Conservation (phyloP, 768 basidiomycete species). For the Leucocoprinus birnbaumii region DNA sequence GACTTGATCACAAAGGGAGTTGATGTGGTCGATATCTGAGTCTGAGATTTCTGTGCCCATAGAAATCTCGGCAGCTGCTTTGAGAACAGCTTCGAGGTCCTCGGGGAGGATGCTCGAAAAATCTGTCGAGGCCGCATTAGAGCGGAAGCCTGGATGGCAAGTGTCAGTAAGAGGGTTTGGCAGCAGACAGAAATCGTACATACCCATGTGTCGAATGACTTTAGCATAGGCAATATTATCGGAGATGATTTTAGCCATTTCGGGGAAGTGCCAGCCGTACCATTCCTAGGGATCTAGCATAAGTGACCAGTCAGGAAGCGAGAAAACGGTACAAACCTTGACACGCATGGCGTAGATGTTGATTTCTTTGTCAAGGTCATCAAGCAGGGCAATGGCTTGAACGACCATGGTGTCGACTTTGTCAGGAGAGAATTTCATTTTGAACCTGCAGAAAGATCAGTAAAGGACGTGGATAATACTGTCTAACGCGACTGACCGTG, state of each 20-base stretch:
- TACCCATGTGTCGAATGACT: conserved; percentile 88
- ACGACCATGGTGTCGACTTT: conserved; percentile 99
- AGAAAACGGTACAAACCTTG: conserved; percentile 60
- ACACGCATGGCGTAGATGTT: conserved; percentile 99
- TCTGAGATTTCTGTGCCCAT: conserved; percentile 99
- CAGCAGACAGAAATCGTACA: conserved; percentile 18
- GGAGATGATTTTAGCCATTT: conserved; percentile 97
- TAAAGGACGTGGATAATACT: neutral
- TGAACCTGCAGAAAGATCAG: conserved; percentile 60
- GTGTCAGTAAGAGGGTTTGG: neutral
- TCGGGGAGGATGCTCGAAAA: conserved; percentile 92
- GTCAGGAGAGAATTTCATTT: conserved; percentile 99
- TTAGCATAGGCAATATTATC: conserved; percentile 98
- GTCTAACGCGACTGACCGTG: conserved; percentile 53
- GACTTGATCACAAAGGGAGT: conserved; percentile 96
- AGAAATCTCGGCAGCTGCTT: conserved; percentile 94
- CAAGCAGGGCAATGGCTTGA: conserved; percentile 95
- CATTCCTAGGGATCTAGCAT: conserved; percentile 68
- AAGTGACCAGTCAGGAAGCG: neutral
- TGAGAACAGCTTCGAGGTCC: conserved; percentile 93
- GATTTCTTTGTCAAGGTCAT: conserved; percentile 99
- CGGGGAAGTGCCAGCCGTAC: conserved; percentile 99
- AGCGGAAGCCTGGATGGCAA: conserved; percentile 81
- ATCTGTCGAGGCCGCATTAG: conserved; percentile 83
- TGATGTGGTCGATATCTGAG: conserved; percentile 94